Percentiles rank a stretch among this genome's conserved stretches.
These are phyloP conservation scores for Aspergillus diversus DNA, from an alignment of 495 filamentous ascomycete genomes.

Conservation along the genomic window DNA sequence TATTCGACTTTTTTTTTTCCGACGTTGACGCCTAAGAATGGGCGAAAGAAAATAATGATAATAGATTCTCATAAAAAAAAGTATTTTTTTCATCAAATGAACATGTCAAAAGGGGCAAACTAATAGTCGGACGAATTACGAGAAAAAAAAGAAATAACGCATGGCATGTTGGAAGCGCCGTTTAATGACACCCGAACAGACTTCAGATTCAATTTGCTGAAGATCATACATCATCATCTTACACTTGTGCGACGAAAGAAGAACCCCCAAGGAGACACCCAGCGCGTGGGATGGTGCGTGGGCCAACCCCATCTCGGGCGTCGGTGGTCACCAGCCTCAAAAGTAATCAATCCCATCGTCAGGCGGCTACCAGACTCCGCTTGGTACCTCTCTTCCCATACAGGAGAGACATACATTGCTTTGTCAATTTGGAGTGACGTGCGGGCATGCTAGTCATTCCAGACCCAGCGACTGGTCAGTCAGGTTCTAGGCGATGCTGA, in stretches of 20 bases:
- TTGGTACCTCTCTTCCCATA: conserved; percentile 13
- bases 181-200: conserved; percentile 21
- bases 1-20: conserved; percentile 28
- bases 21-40: conserved; percentile 13
- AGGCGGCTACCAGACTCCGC: conserved; percentile 19
- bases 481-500: conserved; percentile 19
- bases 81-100: conserved; percentile 2
- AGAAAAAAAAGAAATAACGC: conserved; percentile 25
- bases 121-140: conserved; percentile 17
- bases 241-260: conserved; percentile 24
- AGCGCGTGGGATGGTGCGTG: conserved; percentile 28
- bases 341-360: conserved; percentile 20
- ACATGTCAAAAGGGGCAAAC: background rate
- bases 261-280: conserved; percentile 11
- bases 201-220: conserved; percentile 21
- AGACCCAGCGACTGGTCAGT: conserved; percentile 24
- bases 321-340: conserved; percentile 28
- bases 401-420: conserved; percentile 18
- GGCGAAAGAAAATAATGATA: conserved; percentile 1
- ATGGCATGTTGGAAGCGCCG: conserved; percentile 18
- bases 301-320: conserved; percentile 24
- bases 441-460: conserved; percentile 24
- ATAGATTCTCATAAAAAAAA: conserved; percentile 5
- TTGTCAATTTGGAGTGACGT: conserved; percentile 20
- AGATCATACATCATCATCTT: conserved; percentile 28